Base-by-base conservation (phyloP, 148 eudicot genomes). In the Rhododendron molle region DNA sequence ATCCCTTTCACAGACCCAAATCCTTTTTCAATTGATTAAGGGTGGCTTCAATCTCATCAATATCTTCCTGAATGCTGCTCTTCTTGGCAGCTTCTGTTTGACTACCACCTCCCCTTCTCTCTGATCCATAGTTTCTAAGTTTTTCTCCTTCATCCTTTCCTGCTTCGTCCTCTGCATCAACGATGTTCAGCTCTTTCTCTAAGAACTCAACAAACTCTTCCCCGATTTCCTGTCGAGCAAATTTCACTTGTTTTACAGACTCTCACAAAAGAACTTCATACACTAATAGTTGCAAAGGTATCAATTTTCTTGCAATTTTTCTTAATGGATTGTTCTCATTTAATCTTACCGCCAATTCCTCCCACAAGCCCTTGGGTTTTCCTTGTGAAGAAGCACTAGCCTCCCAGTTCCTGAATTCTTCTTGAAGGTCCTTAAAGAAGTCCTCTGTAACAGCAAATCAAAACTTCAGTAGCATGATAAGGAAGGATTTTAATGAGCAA, bases 351-450 rank as follows among this genome's bases (percentile, higher is more conserved):
- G 97, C 92, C 87, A 97, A 87, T 86, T 97, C 99, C 83, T 97
- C 99, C 99, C 98, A 97, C 84, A 97, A 89, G 92, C 98, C 93
- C 96, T 93, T 95, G 16, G 99, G 99, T 72, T 93, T 97, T 80
- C 93, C 98, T 87, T 95, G 96, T 67, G 99, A 89, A 67, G 93
- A 89, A 85, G 92, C 93, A 86, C 80, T 91, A 71, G 95, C 95
- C 87, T 97, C 99, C 99, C 98, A 97, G 81, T 92, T 97, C 46
- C 81, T 94, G 62, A 86, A 95, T 90, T 97, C 98, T 89, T 93
- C 93, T 88, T 95, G 98, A 86, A 97, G 91, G 90, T 97, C 99
- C 90, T 72, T 93, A 50, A 97, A 92, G 89, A 97, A 94, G 89
- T 97, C 99, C 86, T 88, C 99, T 97, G 90, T 74, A 91, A 73